Base-by-base conservation (phyloP, 768 basidiomycete genomes). In the Tricholoma matsutake region DNA sequence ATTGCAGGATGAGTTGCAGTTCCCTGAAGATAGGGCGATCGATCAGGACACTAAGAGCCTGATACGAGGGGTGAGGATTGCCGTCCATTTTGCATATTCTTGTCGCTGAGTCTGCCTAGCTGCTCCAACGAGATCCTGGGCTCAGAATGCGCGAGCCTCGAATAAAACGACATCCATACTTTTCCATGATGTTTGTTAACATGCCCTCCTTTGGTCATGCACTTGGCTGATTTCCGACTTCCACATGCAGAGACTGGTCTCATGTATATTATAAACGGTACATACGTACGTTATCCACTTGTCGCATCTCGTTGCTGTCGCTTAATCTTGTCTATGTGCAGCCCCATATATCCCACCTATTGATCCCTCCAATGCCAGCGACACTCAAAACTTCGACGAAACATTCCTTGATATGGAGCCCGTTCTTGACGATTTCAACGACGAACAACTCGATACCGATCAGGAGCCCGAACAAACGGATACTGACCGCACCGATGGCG, bases 381-480 rank as follows among this genome's bases (percentile, higher is more conserved):
- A 99, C 83, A 96, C 93, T 65, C 92, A 93, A 73, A 98, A 98
- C 76, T 99, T 98, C 73, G 96, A 98, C 73, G 92, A 96, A 63
- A 88, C 92, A 41, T 98, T 97, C 86, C 83, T 98, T 61, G 92
- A 92, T 70, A 96, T 98, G 92, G 89, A 91, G 65, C 93, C 95
- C 22, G 88, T 92, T 53, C 86, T 98, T 63, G 91, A 95, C 64
- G 89, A 91, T 56, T 82, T 80, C 62, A 81, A 84, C 67, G 88
- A 87, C 47, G 80, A 83, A 53, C 80, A 82, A 63, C 79, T 78
- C 58, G 87, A 89, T 69, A 89, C 87, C 25, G 89, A 89, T 70
- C 84, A 84, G 66, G 87, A 88, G 62, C 84, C 83, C 11, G 80
- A 80, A 22, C 82, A 86, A 18, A 89, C 88, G 0, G 89, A 91